Percentiles rank a stretch among this genome's conserved stretches.
These are phyloP conservation scores for Pseudocercospora macadamiae DNA, from an alignment of 2,329 filamentous ascomycete species.

Conservation along the genomic window DNA sequence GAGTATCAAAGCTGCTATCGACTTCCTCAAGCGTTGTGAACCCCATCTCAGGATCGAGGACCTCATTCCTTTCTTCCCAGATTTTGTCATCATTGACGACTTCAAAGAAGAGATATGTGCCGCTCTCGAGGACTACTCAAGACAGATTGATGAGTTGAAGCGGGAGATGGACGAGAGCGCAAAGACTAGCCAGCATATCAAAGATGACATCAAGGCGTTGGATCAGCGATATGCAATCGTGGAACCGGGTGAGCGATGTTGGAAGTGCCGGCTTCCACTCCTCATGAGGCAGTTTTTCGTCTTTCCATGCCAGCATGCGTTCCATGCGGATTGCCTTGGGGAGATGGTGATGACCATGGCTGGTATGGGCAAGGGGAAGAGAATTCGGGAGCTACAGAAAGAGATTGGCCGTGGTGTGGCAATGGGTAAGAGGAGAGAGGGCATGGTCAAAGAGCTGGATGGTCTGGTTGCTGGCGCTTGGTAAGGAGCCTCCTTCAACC, in stretches of 20 bases:
- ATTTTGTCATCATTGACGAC: conserved; percentile 98
- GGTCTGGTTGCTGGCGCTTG: conserved; percentile 84
- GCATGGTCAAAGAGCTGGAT: conserved; percentile 85
- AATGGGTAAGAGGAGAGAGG: conserved; percentile 73
- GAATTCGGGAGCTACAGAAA: conserved; percentile 83
- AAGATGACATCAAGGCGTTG: conserved; percentile 80
- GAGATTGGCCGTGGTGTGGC: conserved; percentile 75
- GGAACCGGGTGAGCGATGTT: conserved; percentile 92
- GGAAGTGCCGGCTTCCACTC: conserved; percentile 81
- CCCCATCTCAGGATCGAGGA: conserved; percentile 87
- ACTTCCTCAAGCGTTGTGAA: conserved; percentile 89
- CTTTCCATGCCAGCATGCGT: conserved; percentile 96
- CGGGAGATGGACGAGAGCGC: conserved; percentile 95
- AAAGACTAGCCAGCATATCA: conserved; percentile 86
- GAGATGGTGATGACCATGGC: conserved; percentile 81
- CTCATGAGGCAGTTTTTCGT: conserved; percentile 95
- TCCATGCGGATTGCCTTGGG: conserved; percentile 92
- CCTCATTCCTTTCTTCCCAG: conserved; percentile 95
- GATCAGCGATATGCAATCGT: conserved; percentile 94
- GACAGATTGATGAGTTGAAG: conserved; percentile 84
- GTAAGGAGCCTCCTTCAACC: conserved; percentile 38
- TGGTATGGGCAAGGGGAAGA: conserved; percentile 72
- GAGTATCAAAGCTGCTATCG: conserved; percentile 84
- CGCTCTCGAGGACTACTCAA: conserved; percentile 89
- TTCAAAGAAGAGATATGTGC: conserved; percentile 98